Conservation (phyloP, 2,329 filamentous ascomycete genomes). For the Sporothrix sp. region DNA sequence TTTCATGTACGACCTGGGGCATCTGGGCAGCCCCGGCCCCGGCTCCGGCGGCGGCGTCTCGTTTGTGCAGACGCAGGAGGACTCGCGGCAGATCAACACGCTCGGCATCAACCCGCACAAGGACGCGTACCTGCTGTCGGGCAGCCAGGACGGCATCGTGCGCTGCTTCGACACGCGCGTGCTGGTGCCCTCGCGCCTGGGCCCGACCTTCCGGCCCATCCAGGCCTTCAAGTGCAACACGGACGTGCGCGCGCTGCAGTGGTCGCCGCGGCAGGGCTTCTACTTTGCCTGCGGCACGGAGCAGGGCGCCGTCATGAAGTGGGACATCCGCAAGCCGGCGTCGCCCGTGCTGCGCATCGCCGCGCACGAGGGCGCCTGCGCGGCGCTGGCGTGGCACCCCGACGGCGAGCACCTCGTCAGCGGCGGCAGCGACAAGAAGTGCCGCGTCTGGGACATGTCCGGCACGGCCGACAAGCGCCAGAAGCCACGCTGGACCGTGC, state of each 20-base stretch:
- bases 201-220: conserved; percentile 40
- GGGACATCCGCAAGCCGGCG: conserved; percentile 48
- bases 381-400: conserved; percentile 56
- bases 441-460: conserved; percentile 57
- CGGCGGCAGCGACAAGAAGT: conserved; percentile 50
- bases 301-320: conserved; percentile 51
- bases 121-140: conserved; percentile 48
- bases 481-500: conserved; percentile 53
- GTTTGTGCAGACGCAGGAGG: conserved; percentile 49
- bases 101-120: conserved; percentile 53
- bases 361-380: conserved; percentile 51
- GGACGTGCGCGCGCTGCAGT: conserved; percentile 55
- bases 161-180: conserved; percentile 50
- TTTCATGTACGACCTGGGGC: conserved; percentile 51
- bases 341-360: conserved; percentile 49
- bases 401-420: conserved; percentile 58
- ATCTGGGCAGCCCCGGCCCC: conserved; percentile 34
- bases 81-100: conserved; percentile 53
- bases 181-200: conserved; percentile 37
- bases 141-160: conserved; percentile 54
- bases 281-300: conserved; percentile 57
- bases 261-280: conserved; percentile 52
- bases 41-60: conserved; percentile 27
- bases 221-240: conserved; percentile 44
- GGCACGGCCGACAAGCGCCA: conserved; percentile 51